phyloP scores from a whole-genome alignment of 2,329 filamentous ascomycete species.

The Camptophora hylomeconis region DNA sequence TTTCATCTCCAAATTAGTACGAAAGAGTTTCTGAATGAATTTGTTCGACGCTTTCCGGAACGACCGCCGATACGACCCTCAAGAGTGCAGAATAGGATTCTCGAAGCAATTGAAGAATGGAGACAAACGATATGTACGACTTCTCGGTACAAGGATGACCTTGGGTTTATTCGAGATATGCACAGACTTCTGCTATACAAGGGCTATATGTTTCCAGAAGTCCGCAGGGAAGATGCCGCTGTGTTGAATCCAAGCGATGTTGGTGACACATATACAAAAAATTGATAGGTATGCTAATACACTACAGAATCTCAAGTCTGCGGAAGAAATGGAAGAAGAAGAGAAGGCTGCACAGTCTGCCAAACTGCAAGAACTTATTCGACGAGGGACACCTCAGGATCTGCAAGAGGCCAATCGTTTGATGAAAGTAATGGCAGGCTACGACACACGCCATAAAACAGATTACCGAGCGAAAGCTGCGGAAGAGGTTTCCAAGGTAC shows the following conservation, averaged over 20 bases:
- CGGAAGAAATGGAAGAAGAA: slow-evolving; percentile 97
- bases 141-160: slow-evolving; percentile 89
- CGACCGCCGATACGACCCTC: slow-evolving; percentile 75
- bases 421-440: slow-evolving; percentile 99
- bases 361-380: slow-evolving; percentile 95
- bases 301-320: slow-evolving; percentile 74
- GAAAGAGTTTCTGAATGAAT: slow-evolving; percentile 97
- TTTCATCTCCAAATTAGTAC: slow-evolving; percentile 98
- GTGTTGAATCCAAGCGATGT: slow-evolving; percentile 95
- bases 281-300: slow-evolving; percentile 18
- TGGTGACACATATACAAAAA: slow-evolving; percentile 29
- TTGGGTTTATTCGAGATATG: slow-evolving; percentile 96
- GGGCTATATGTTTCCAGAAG: slow-evolving; percentile 88
- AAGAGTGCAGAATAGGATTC: slow-evolving; percentile 78
- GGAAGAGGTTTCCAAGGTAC: slow-evolving; percentile 85
- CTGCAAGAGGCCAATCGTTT: slow-evolving; percentile 91
- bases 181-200: slow-evolving; percentile 91
- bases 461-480: slow-evolving; percentile 97
- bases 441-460: slow-evolving; percentile 87
- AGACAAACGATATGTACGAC: slow-evolving; percentile 96
- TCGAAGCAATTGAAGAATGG: slow-evolving; percentile 98
- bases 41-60: slow-evolving; percentile 91
- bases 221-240: slow-evolving; percentile 84
- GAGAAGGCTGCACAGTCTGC: slow-evolving; percentile 88
- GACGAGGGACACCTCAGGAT: slow-evolving; percentile 80